A percentile compares a stretch with the other conserved stretches of the same genome.
These are phyloP conservation scores for Capronia americana DNA, from an alignment of 2,329 filamentous ascomycete species.

Conservation along the genomic window DNA sequence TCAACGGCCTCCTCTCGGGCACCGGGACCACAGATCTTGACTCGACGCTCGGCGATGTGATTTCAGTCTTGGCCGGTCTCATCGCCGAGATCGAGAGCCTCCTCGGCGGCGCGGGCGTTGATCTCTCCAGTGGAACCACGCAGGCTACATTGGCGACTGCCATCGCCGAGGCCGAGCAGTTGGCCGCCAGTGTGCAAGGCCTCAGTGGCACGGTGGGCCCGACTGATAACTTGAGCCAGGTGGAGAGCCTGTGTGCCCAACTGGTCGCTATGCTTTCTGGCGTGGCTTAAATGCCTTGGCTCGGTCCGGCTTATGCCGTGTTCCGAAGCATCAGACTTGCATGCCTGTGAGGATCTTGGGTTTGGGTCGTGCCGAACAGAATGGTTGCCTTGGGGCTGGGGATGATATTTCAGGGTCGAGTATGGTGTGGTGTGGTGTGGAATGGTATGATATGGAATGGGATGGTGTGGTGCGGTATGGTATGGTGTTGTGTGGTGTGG, in stretches of 20 bases:
- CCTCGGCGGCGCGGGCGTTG: slow-evolving; percentile 11
- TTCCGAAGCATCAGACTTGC: neutral
- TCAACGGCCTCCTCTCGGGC: slow-evolving; percentile 18
- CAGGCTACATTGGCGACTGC: slow-evolving; percentile 4
- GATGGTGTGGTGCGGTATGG: no score
- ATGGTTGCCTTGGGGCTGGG: no score
- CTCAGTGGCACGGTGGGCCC: slow-evolving; percentile 5
- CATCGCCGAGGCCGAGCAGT: slow-evolving; percentile 19
- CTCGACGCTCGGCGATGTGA: slow-evolving; percentile 7
- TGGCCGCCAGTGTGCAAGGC: slow-evolving; percentile 13
- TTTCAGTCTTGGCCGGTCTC: slow-evolving; percentile 15
- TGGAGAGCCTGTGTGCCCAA: slow-evolving; percentile 13
- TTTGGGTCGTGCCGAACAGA: neutral
- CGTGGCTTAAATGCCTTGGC: neutral
- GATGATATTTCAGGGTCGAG: no score
- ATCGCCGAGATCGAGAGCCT: slow-evolving; percentile 16
- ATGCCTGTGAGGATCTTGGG: neutral
- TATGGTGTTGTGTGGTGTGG: no score
- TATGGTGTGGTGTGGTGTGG: neutral
- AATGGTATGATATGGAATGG: neutral
- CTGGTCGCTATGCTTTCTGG: slow-evolving; percentile 18
- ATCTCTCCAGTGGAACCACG: neutral
- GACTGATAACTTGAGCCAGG: slow-evolving; percentile 5
- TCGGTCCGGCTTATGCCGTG: neutral
- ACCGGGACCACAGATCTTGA: slow-evolving; percentile 20